phyloP scores from a whole-genome alignment of 306 rosid genomes.

The Quercus alba region DNA sequence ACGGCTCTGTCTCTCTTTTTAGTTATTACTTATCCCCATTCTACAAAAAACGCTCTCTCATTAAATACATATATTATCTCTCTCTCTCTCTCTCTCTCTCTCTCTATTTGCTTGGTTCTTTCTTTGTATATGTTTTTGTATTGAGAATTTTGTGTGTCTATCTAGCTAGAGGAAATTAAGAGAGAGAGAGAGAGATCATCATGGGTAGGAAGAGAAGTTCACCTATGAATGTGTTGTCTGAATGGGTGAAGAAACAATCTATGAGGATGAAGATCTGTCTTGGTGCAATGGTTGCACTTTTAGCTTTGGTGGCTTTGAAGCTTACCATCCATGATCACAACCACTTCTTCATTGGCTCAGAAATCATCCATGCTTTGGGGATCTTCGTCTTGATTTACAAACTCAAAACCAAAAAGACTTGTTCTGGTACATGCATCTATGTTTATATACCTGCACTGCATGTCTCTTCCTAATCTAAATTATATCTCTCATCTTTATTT shows the following conservation, averaged over 20 bases:
- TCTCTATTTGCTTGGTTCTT: background rate
- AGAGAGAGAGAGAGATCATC: slow-evolving; percentile 36
- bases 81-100: background rate
- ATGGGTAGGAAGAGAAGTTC: slow-evolving; percentile 58
- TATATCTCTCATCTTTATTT: too few species aligned
- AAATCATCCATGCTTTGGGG: slow-evolving; percentile 47
- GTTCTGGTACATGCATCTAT: slow-evolving; percentile 60
- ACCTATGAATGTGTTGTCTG: slow-evolving; percentile 26
- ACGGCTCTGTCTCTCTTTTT: background rate
- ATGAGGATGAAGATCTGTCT: slow-evolving; percentile 43
- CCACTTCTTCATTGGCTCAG: slow-evolving; percentile 49
- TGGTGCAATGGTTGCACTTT: slow-evolving; percentile 36
- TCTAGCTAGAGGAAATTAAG: background rate
- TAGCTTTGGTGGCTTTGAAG: slow-evolving; percentile 43
- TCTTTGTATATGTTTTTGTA: background rate
- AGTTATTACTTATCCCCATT: too few species aligned
- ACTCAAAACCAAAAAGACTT: slow-evolving; percentile 66
- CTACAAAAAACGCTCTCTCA: background rate
- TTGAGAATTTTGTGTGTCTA: background rate
- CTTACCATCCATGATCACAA: slow-evolving; percentile 17
- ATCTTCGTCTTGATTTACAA: slow-evolving; percentile 60
- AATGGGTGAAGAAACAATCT: slow-evolving; percentile 50
- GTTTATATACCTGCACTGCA: background rate
- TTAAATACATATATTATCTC: background rate
- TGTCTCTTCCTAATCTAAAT: too few species aligned